Evolutionary conservation across 345 rosid genomes (phyloP), one percentile per base, ranked within the genome.

Genomic region (Pugionium dolabratum): DNA sequence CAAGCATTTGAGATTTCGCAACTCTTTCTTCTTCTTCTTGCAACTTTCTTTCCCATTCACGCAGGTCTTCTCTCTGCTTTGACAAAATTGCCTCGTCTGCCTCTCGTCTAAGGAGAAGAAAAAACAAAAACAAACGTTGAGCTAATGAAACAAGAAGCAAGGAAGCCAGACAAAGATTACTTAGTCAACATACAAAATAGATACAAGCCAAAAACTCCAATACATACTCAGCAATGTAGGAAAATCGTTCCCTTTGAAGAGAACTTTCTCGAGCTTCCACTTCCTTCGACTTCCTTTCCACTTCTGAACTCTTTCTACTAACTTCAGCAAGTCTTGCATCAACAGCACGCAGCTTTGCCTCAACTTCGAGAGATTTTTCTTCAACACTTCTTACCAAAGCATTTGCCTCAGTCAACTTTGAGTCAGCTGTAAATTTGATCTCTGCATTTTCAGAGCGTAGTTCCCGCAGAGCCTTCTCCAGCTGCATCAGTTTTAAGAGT

Each of bases 301-400:
- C 72, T 66, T 90, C 95, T 6, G 97, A 85, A 67, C 79, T 85
- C 76, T 84, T 93, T 76, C 98, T 82, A 71, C 83, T 93, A 58
- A 86, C 83, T 80, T 94, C 97, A 57, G 99, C 99, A 78, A 94
- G 83, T 67, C 77, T 88, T 28, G 97, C 97, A 82, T 90, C 97
- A 25, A 81, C 89, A 72, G 92, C 85, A 37, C 79, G 89, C 54
- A 85, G 59, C 79, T 90, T 94, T 9, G 79, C 83, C 76, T 88
- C 96, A 34, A 90, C 85, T 68, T 90, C 99, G 2, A 90, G 75
- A 10, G 96, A 90, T 74, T 86, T 90, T 45, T 88, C 96, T 65
- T 88, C 96, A 44, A 90, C 75, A 59, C 89, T 84, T 40, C 79
- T 67, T 7, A 82, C 83, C 82, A 94, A 76, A 50, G 97, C 95